A percentile compares a stretch with the other conserved stretches of the same genome.
Conservation (phyloP, 352 stramenopile genomes). For the Phytophthora rubi region DNA sequence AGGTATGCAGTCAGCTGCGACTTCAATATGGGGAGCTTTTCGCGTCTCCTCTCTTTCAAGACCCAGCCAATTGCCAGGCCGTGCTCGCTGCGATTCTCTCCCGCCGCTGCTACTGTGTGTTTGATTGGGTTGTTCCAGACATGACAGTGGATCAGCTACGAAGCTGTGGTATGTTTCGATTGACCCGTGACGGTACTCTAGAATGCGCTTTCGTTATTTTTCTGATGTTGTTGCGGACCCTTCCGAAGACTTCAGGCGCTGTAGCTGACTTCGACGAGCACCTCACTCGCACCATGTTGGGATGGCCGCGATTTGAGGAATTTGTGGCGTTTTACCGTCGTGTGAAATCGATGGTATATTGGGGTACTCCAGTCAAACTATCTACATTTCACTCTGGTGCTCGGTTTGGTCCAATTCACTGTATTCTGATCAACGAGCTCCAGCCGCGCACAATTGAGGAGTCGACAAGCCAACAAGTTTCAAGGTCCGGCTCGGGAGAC, state of each 20-base stretch:
- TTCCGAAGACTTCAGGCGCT: background rate
- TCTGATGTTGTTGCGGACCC: conserved; percentile 8
- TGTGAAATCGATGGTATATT: conserved; percentile 17
- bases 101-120: background rate
- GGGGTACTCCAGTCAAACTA: background rate
- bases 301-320: conserved; percentile 14
- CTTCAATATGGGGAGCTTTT: background rate
- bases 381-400: conserved; percentile 9
- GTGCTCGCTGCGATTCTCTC: conserved; percentile 12
- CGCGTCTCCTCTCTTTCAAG: conserved; percentile 1
- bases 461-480: background rate
- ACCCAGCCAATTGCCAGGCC: background rate
- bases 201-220: conserved; percentile 24
- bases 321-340: conserved; percentile 16
- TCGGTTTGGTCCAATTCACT: conserved; percentile 1
- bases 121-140: background rate
- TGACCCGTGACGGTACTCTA: background rate
- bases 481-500: background rate
- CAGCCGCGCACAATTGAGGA: conserved; percentile 2
- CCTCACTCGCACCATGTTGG: conserved; percentile 1
- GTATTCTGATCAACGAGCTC: background rate
- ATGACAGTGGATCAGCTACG: conserved; percentile 16
- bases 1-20: background rate
- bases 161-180: conserved; percentile 19
- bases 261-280: conserved; percentile 5